These are phyloP conservation scores for Mucor circinelloides DNA, from an alignment of 371 early-diverging fungal genomes.

Conservation along the genomic window DNA sequence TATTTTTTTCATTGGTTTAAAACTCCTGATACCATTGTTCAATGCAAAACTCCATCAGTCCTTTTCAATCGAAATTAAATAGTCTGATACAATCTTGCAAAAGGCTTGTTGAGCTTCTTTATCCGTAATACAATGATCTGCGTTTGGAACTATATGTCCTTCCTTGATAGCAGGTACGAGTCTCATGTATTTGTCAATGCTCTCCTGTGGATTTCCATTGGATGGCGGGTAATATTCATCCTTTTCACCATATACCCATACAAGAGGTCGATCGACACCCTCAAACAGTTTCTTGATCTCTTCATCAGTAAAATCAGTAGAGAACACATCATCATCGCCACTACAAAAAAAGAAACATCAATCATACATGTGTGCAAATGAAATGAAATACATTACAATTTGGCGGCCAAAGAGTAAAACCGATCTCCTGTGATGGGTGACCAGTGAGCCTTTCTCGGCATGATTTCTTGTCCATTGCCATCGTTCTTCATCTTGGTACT, in stretches of 20 bases:
- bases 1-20: neutral
- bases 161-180: conserved; percentile 43
- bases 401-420: conserved; percentile 44
- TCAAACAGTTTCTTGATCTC: conserved; percentile 37
- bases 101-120: conserved; percentile 28
- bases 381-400: neutral
- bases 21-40: neutral
- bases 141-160: conserved; percentile 37
- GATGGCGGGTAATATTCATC: conserved; percentile 47
- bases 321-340: conserved; percentile 63
- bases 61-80: neutral
- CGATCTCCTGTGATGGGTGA: conserved; percentile 53
- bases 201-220: conserved; percentile 21
- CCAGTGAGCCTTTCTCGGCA: conserved; percentile 39
- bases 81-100: conserved; percentile 9
- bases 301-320: conserved; percentile 50
- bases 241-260: conserved; percentile 44
- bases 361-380: neutral
- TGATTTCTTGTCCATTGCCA: conserved; percentile 42
- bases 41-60: neutral
- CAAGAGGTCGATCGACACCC: conserved; percentile 40
- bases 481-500: conserved; percentile 40
- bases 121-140: conserved; percentile 47
- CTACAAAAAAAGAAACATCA: conserved; percentile 20
- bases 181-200: conserved; percentile 32